Percentiles rank a stretch among this genome's conserved stretches.
Conservation (phyloP, 495 filamentous ascomycete species). For the Sordaria brevicollis region DNA sequence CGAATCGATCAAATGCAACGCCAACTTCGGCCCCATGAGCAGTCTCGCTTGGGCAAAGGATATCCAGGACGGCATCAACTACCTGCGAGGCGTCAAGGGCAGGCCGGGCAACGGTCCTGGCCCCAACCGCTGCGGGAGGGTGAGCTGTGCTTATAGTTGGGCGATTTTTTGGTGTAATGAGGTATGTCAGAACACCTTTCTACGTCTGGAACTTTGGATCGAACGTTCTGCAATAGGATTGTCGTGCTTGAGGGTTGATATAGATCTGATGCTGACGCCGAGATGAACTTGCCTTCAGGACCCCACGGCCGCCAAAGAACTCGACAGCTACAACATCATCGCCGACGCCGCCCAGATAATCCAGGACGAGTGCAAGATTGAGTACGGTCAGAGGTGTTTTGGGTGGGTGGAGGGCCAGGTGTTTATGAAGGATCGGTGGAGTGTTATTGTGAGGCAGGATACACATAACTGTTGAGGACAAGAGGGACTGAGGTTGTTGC, state of each 20-base stretch:
- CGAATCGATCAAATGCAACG: too few species aligned
- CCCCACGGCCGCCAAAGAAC: neutral
- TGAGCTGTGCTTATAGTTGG: constrained; percentile 11
- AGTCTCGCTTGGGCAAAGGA: too few species aligned
- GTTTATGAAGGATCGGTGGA: neutral
- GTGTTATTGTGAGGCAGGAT: neutral
- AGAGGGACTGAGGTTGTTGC: too few species aligned
- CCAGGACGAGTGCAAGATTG: neutral
- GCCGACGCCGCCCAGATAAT: neutral
- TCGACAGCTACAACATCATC: neutral
- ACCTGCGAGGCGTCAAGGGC: constrained; percentile 6
- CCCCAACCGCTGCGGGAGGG: constrained; percentile 9
- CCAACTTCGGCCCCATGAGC: too few species aligned
- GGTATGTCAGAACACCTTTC: neutral
- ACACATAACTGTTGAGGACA: neutral
- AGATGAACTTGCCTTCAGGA: too few species aligned
- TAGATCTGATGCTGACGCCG: too few species aligned
- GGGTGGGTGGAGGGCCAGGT: too few species aligned
- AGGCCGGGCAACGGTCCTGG: constrained; percentile 8
- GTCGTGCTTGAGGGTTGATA: too few species aligned
- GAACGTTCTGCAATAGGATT: too few species aligned
- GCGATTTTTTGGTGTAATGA: constrained; percentile 21
- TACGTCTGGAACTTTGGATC: too few species aligned
- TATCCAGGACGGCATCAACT: constrained; percentile 13
- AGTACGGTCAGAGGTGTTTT: too few species aligned